Conservation (phyloP, 2,329 filamentous ascomycete species). For the Helicocarpus griseus region DNA sequence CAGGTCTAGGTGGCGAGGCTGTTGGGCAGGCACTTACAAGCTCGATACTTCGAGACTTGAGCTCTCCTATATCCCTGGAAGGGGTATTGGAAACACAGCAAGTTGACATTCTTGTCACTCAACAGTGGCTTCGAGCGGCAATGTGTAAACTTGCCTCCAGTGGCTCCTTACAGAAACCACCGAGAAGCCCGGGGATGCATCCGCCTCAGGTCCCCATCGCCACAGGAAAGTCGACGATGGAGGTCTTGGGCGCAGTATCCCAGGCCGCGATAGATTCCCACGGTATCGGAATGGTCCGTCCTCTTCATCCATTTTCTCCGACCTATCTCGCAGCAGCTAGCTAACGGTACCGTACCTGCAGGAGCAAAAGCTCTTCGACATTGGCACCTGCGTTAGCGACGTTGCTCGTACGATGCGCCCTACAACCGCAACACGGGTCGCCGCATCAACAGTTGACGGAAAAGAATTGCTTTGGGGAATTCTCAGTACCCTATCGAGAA, state of each 20-base stretch:
- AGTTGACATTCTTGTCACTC: conserved; percentile 58
- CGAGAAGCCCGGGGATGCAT: conserved; percentile 42
- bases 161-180: conserved; percentile 50
- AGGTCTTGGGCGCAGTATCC: conserved; percentile 63
- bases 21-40: conserved; percentile 22
- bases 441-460: not conserved
- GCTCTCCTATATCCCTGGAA: conserved; percentile 47
- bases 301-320: not conserved
- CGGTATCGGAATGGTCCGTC: conserved; percentile 60
- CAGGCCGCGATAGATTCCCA: conserved; percentile 66
- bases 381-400: conserved; percentile 3
- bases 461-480: conserved; percentile 7
- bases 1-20: conserved; percentile 23
- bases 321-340: not conserved
- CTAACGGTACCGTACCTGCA: not conserved
- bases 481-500: conserved; percentile 4
- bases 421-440: not conserved
- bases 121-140: conserved; percentile 62
- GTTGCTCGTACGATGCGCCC: not conserved
- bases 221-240: conserved; percentile 53
- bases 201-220: conserved; percentile 57
- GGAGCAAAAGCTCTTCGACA: conserved; percentile 9
- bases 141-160: conserved; percentile 65
- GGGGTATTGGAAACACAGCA: conserved; percentile 55
- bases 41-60: conserved; percentile 43